Percentiles rank a stretch among this genome's conserved stretches.
Conservation (phyloP, 1,284 basidiomycete genomes). For the Malassezia caprae region DNA sequence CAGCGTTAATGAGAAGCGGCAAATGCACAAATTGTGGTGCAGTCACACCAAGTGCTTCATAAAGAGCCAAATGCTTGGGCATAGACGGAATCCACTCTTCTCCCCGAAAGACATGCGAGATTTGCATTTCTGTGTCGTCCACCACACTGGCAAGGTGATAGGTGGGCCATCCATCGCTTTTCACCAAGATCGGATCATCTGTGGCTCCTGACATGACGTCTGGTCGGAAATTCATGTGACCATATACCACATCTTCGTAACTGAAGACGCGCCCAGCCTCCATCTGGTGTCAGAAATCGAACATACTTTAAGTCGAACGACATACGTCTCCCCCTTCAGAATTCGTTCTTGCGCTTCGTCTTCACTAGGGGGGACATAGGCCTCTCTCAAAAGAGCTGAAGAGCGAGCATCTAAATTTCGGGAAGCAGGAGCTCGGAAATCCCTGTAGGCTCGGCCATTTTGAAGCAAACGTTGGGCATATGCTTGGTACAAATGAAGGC, state of each 20-base stretch:
- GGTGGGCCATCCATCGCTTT: conserved; percentile 84
- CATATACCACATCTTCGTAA: conserved; percentile 64
- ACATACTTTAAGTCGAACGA: conserved; percentile 76
- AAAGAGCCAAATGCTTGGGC: conserved; percentile 83
- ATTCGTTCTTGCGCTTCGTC: conserved; percentile 70
- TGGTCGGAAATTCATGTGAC: conserved; percentile 56
- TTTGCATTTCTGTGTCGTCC: conserved; percentile 89
- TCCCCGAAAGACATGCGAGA: conserved; percentile 87
- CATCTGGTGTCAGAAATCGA: background rate
- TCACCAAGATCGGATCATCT: conserved; percentile 85
- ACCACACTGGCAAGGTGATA: conserved; percentile 94
- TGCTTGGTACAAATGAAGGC: conserved; percentile 68
- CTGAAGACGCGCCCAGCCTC: conserved; percentile 15
- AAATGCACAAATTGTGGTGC: conserved; percentile 81
- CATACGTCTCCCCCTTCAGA: conserved; percentile 63
- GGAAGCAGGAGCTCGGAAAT: conserved; percentile 68
- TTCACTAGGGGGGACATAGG: conserved; percentile 62
- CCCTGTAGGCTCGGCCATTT: conserved; percentile 82
- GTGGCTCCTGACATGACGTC: conserved; percentile 39
- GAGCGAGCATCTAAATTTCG: conserved; percentile 52
- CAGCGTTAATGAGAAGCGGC: conserved; percentile 76
- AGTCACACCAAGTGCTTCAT: conserved; percentile 62
- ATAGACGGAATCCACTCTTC: conserved; percentile 95
- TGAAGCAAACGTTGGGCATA: conserved; percentile 67
- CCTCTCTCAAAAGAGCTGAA: conserved; percentile 72